phyloP scores from a whole-genome alignment of 1,139 yeast species.

The Candida glucosophila region DNA sequence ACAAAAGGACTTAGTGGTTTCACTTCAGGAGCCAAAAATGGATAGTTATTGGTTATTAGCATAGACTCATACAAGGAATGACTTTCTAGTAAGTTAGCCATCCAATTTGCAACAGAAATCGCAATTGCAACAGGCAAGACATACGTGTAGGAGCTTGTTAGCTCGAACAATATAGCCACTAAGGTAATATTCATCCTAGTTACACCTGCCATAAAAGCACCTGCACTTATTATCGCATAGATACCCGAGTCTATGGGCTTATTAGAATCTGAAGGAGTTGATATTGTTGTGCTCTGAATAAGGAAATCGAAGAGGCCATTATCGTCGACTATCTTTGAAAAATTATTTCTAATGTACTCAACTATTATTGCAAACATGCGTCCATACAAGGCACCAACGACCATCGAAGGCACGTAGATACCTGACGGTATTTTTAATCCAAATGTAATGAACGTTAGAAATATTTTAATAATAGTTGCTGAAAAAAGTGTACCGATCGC shows the following conservation, averaged over 20 bases:
- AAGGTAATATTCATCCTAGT: conserved; percentile 59
- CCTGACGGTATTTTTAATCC: conserved; percentile 62
- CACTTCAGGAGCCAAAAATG: conserved; percentile 39
- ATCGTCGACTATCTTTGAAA: neutral
- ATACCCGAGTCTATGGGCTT: conserved; percentile 47
- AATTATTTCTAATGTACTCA: conserved; percentile 24
- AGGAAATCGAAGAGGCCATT: too few species aligned
- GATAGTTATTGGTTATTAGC: conserved; percentile 44
- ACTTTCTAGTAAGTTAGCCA: conserved; percentile 46
- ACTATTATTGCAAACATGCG: conserved; percentile 42
- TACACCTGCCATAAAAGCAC: conserved; percentile 63
- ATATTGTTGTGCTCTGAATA: neutral
- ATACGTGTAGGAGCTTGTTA: conserved; percentile 53
- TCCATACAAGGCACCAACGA: conserved; percentile 59
- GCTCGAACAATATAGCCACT: conserved; percentile 51
- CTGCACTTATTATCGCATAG: conserved; percentile 61
- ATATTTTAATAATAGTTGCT: conserved; percentile 40
- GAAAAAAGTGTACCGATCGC: conserved; percentile 27
- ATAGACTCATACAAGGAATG: conserved; percentile 45
- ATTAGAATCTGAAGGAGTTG: conserved; percentile 5
- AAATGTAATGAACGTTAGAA: conserved; percentile 46
- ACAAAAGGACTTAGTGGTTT: conserved; percentile 30
- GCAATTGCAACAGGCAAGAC: conserved; percentile 53
- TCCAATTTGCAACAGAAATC: conserved; percentile 52
- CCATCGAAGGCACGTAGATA: conserved; percentile 64